Percentiles rank a stretch among this genome's conserved stretches.
phyloP scores from a whole-genome alignment of 495 filamentous ascomycete genomes.

The Penicillium riverlandense region DNA sequence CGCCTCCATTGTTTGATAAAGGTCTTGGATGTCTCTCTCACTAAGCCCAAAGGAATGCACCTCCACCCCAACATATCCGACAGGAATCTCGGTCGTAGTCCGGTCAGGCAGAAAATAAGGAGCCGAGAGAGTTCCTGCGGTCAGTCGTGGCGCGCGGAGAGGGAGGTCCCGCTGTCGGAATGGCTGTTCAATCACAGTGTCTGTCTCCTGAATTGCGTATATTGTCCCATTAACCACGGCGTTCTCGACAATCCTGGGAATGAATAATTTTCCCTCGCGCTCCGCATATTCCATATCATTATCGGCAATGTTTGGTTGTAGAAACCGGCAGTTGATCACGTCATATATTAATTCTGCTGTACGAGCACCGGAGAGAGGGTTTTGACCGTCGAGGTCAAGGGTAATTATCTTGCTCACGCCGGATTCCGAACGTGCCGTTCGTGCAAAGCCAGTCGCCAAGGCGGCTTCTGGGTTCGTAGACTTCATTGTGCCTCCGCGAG shows the following conservation, averaged over 20 bases:
- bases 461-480: slow-evolving; percentile 13
- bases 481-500: slow-evolving; percentile 9
- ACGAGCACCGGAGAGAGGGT: background rate
- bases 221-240: slow-evolving; percentile 4
- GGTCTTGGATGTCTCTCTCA: slow-evolving; percentile 25
- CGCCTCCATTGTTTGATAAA: slow-evolving; percentile 11
- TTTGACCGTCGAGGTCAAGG: slow-evolving; percentile 16
- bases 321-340: slow-evolving; percentile 11
- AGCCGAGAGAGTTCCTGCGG: background rate
- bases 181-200: background rate
- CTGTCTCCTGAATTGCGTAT: background rate
- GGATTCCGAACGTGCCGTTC: slow-evolving; percentile 26
- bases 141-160: slow-evolving; percentile 1
- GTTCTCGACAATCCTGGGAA: slow-evolving; percentile 18
- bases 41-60: slow-evolving; percentile 31
- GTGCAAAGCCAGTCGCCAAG: slow-evolving; percentile 18
- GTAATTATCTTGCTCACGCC: slow-evolving; percentile 17
- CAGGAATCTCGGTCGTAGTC: background rate
- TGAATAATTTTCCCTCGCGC: slow-evolving; percentile 7
- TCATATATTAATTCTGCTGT: slow-evolving; percentile 5
- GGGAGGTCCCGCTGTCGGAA: slow-evolving; percentile 7
- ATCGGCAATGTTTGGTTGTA: background rate
- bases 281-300: slow-evolving; percentile 19
- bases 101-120: slow-evolving; percentile 4
- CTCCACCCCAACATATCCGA: slow-evolving; percentile 19